Evolutionary conservation across 2,329 filamentous ascomycete genomes (phyloP).

Genomic region (Ambrosiella xylebori): DNA sequence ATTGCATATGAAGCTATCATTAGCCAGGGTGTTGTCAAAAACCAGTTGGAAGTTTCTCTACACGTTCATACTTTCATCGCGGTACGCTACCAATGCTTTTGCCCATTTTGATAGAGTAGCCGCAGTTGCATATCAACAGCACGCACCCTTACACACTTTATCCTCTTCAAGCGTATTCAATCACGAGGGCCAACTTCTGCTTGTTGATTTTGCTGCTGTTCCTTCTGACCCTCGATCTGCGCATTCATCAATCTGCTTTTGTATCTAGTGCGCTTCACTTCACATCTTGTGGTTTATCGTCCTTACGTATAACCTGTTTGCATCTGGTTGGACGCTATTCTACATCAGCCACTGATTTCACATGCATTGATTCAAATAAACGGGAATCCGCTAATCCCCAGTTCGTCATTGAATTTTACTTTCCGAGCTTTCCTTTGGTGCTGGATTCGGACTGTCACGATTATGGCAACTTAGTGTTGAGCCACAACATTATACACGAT

Average conservation of each 20-base stretch:
- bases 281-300: not conserved
- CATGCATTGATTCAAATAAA: not conserved
- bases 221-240: not conserved
- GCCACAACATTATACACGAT: not conserved
- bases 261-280: too few species aligned
- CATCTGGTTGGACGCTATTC: not conserved
- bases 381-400: not conserved
- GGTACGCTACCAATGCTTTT: not conserved
- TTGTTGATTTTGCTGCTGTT: not conserved
- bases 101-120: not conserved
- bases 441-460: too few species aligned
- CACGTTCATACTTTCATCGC: not conserved
- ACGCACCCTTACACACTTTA: not conserved
- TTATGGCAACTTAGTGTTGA: not conserved
- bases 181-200: not conserved
- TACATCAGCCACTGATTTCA: not conserved
- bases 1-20: not conserved
- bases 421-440: not conserved
- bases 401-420: not conserved
- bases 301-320: not conserved
- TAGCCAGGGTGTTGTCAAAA: not conserved
- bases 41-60: not conserved
- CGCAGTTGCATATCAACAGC: not conserved
- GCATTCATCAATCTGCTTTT: not conserved
- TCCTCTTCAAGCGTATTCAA: not conserved